Percentiles rank a stretch among this genome's conserved stretches.
Conservation (phyloP, 805 yeast genomes). For the Yarrowia sp. region DNA sequence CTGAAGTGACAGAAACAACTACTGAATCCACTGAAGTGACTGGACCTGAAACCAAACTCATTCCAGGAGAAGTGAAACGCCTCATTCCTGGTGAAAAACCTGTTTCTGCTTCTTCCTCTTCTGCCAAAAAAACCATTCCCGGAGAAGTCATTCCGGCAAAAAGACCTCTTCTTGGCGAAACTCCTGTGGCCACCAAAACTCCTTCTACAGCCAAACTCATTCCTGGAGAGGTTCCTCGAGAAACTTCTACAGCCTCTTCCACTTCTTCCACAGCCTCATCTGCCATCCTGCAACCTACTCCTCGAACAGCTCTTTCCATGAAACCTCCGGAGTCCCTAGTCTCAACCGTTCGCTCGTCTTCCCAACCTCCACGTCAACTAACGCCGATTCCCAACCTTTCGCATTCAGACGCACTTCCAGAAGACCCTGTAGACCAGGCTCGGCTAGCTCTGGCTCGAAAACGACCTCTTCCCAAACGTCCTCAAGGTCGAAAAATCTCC, state of each 20-base stretch:
- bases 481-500: slow-evolving; percentile 11
- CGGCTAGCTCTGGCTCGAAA: neutral
- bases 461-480: neutral
- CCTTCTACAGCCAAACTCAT: neutral
- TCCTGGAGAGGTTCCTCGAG: neutral
- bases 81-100: neutral
- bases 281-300: neutral
- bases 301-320: neutral
- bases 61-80: neutral
- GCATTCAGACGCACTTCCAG: neutral
- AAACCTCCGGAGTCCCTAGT: slow-evolving; percentile 13
- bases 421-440: neutral
- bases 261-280: neutral
- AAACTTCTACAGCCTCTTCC: neutral
- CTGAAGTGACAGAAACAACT: too few species aligned
- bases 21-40: too few species aligned
- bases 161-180: neutral
- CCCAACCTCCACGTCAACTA: neutral
- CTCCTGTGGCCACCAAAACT: neutral
- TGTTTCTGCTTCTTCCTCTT: neutral
- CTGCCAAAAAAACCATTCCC: neutral
- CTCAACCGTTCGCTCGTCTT: neutral
- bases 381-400: slow-evolving; percentile 6
- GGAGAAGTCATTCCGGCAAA: neutral
- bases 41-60: neutral